Evolutionary conservation across 2,329 filamentous ascomycete species (phyloP), one percentile per base, ranked within the genome.

Genomic region (Hymenoscyphus salicellus): DNA sequence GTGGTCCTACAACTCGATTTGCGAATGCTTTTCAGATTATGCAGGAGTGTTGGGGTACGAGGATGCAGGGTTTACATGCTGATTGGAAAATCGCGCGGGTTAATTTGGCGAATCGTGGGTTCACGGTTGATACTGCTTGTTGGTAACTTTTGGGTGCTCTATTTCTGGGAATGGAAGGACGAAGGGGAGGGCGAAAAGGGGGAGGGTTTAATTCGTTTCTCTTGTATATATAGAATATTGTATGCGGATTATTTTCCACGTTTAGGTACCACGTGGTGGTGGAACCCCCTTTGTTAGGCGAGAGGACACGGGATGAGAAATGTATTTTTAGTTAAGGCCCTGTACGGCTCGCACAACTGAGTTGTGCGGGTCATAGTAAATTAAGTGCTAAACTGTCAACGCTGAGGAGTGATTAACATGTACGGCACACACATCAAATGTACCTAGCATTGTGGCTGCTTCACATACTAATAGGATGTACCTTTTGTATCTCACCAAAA

Each of bases 151-250:
- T 11, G 10, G n/a, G 10, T 14, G n/a, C 7, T 23, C 23, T 52
- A 52, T 52, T 52, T 52, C 20, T 16, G 46, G 46, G 2, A 1
- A 5, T 7, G 20, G 46, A 52, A 52, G 46, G 3, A 20, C 46
- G 46, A 26, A 5, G 4, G n/a, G 20, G 7, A 14, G 11, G 2
- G 8, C 8, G 20, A 14, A 26, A 7, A 20, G 10, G 10, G 2
- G 46, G 2, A 14, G 20, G 20, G 20, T 26, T 23, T 26, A 23
- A 52, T 52, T 52, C 46, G 20, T 26, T 52, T 52, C 46, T 52
- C 36, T 52, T 52, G 46, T 52, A 52, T 52, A 52, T 52, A 52
- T 52, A 52, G 46, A 52, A 23, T 23, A 23, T 52, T 52, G 20
- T 17, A 14, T 52, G 46, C 20, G 46, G 46, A 14, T 52, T 52